A percentile compares a stretch with the other conserved stretches of the same genome.
These are phyloP conservation scores for Aurantiochytrium sp. DNA, from an alignment of 108 stramenopile species.

Conservation along the genomic window DNA sequence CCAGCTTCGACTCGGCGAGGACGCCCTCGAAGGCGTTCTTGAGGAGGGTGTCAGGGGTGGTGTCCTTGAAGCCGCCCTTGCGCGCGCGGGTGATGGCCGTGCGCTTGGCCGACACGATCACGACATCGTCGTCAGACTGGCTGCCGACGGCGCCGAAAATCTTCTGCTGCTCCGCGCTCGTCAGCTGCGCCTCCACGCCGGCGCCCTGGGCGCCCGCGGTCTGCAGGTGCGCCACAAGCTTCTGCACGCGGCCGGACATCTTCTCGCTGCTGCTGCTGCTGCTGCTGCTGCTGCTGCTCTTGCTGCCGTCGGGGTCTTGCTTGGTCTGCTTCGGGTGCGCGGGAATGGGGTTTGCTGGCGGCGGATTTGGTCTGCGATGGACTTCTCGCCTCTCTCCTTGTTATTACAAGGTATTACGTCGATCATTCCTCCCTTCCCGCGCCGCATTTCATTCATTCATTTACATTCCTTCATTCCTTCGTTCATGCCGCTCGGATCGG, in stretches of 20 bases:
- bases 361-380: no score
- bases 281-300: not conserved
- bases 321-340: no score
- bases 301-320: not conserved
- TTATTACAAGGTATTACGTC: no score
- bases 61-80: slow-evolving; percentile 55
- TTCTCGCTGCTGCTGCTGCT: not conserved
- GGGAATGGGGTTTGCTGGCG: not conserved
- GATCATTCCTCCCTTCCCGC: not conserved
- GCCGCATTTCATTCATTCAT: not conserved
- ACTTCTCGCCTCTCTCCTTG: no score
- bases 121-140: slow-evolving; percentile 42
- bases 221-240: slow-evolving; percentile 6
- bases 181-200: not conserved
- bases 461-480: not conserved
- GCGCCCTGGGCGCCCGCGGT: not conserved
- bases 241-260: not conserved
- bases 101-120: slow-evolving; percentile 48
- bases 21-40: slow-evolving; percentile 37
- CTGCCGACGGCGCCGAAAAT: slow-evolving; percentile 4
- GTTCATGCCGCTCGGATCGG: no score
- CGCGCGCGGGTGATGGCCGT: slow-evolving; percentile 51
- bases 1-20: not conserved
- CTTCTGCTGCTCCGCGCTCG: not conserved
- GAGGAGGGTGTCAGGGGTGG: slow-evolving; percentile 53